Conservation (phyloP, 23 red algal genomes). For the Gracilaria vermiculophylla region DNA sequence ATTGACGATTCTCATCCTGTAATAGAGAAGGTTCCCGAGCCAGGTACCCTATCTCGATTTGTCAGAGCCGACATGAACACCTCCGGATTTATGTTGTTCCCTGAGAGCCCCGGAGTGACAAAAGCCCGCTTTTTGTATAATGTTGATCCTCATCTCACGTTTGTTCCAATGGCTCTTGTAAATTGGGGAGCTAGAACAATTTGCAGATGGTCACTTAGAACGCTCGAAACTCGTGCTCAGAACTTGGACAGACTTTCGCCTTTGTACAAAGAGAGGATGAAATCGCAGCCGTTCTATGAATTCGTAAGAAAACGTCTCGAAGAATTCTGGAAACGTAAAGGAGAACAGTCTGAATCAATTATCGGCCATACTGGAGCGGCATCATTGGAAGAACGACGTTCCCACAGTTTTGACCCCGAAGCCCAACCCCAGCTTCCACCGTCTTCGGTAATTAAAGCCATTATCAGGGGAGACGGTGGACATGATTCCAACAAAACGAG, state of each 20-base stretch:
- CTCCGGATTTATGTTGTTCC: slow-evolving; percentile 64
- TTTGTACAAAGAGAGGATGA: slow-evolving; percentile 39
- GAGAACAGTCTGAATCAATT: not conserved
- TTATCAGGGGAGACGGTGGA: not conserved
- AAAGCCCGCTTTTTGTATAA: slow-evolving; percentile 59
- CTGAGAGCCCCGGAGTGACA: slow-evolving; percentile 36
- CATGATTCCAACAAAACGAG: not conserved
- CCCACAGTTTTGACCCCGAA: slow-evolving; percentile 50
- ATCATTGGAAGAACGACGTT: not conserved
- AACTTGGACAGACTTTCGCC: slow-evolving; percentile 47
- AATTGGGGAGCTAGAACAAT: slow-evolving; percentile 74
- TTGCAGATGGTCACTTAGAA: slow-evolving; percentile 47
- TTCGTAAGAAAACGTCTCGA: slow-evolving; percentile 8
- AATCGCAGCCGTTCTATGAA: slow-evolving; percentile 29
- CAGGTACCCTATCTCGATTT: not conserved
- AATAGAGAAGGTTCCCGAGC: slow-evolving; percentile 4
- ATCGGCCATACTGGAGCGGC: not conserved
- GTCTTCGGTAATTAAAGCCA: slow-evolving; percentile 34
- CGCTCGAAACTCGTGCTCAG: slow-evolving; percentile 53
- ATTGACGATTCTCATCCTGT: slow-evolving; percentile 25
- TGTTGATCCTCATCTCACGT: slow-evolving; percentile 58
- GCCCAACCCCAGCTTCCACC: slow-evolving; percentile 20
- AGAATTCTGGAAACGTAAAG: slow-evolving; percentile 47
- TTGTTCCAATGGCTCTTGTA: slow-evolving; percentile 63
- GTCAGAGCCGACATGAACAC: slow-evolving; percentile 31